These are phyloP conservation scores for Talaromyces islandicus DNA, from an alignment of 2,329 filamentous ascomycete species.

Conservation along the genomic window DNA sequence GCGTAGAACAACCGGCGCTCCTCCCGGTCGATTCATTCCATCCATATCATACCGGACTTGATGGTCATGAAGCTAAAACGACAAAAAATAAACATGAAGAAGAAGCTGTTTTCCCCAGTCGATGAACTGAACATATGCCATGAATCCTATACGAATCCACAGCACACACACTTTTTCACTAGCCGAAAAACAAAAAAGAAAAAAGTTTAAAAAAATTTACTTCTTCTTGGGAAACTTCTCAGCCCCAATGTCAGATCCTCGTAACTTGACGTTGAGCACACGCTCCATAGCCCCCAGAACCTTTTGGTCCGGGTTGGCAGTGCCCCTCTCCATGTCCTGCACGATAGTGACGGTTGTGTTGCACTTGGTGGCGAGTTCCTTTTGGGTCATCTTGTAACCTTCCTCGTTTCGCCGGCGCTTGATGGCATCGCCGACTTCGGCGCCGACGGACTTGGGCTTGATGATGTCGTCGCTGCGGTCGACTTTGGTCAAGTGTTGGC, in stretches of 20 bases:
- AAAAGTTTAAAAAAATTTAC: no score
- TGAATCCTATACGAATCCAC: no score
- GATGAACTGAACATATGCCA: background rate
- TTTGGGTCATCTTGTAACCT: slow-evolving; percentile 95
- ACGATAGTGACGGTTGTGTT: slow-evolving; percentile 78
- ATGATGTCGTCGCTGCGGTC: slow-evolving; percentile 96
- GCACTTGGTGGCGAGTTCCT: slow-evolving; percentile 76
- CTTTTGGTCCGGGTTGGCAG: slow-evolving; percentile 76
- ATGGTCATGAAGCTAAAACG: background rate
- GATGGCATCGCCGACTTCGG: slow-evolving; percentile 76
- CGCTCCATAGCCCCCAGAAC: slow-evolving; percentile 71
- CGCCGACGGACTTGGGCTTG: slow-evolving; percentile 87
- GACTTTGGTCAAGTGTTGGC: slow-evolving; percentile 95
- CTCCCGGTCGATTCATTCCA: slow-evolving; percentile 8
- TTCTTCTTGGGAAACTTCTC: slow-evolving; percentile 77
- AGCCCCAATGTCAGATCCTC: slow-evolving; percentile 77
- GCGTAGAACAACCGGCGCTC: slow-evolving; percentile 9
- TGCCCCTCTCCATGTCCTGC: slow-evolving; percentile 78
- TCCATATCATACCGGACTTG: background rate
- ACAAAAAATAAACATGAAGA: background rate
- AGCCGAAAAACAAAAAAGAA: background rate
- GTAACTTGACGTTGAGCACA: slow-evolving; percentile 79
- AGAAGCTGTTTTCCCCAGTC: background rate
- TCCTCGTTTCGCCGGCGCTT: slow-evolving; percentile 70
- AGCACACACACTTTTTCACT: background rate